A percentile compares a stretch with the other conserved stretches of the same genome.
Conservation (phyloP, 2,329 filamentous ascomycete species). For the Talaromyces sp. region DNA sequence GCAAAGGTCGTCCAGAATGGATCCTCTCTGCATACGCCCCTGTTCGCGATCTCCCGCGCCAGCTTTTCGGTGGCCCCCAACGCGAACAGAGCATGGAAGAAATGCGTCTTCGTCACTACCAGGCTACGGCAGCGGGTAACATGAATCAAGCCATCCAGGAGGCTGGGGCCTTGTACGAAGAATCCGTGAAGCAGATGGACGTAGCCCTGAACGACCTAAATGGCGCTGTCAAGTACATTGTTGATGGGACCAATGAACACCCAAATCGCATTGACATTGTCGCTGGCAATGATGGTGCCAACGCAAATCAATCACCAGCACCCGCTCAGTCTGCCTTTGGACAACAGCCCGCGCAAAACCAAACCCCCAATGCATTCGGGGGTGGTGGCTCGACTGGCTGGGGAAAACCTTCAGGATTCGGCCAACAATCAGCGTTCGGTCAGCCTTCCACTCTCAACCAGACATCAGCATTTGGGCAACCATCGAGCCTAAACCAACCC, state of each 20-base stretch:
- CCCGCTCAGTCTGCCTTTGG: slow-evolving; percentile 28
- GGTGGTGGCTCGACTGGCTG: not conserved
- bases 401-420: slow-evolving; percentile 9
- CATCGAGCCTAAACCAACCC: slow-evolving; percentile 20
- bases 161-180: slow-evolving; percentile 60
- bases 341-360: slow-evolving; percentile 25
- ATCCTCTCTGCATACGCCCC: slow-evolving; percentile 85
- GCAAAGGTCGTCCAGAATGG: slow-evolving; percentile 74
- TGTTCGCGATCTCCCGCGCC: slow-evolving; percentile 72
- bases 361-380: slow-evolving; percentile 6
- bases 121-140: slow-evolving; percentile 64
- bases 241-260: slow-evolving; percentile 68
- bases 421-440: slow-evolving; percentile 41
- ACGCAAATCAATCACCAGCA: slow-evolving; percentile 14
- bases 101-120: slow-evolving; percentile 72
- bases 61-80: slow-evolving; percentile 77
- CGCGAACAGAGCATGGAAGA: slow-evolving; percentile 90
- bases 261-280: slow-evolving; percentile 70
- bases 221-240: slow-evolving; percentile 71
- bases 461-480: slow-evolving; percentile 17
- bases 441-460: slow-evolving; percentile 11
- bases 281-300: slow-evolving; percentile 33
- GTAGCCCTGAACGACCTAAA: slow-evolving; percentile 69
- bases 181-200: slow-evolving; percentile 71
- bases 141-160: slow-evolving; percentile 56